Evolutionary conservation across 805 yeast genomes (phyloP), one percentile per base, ranked within the genome.

Genomic region (Zygoascus ofunaensis): DNA sequence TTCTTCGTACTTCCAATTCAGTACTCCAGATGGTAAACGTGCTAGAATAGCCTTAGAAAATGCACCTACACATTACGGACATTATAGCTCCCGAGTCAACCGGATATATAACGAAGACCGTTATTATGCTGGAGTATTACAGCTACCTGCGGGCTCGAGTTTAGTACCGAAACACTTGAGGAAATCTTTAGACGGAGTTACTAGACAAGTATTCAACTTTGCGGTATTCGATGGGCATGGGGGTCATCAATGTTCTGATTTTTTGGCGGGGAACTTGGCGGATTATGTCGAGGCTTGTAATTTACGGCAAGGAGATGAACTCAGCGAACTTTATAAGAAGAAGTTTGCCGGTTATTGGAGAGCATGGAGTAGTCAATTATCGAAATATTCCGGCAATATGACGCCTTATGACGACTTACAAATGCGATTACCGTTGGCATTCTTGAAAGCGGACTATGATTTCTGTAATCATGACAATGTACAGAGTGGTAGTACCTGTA

Each of bases 201-300:
- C 39, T 3, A 57, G 62, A 22, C 58, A 65, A 41, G 77, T 80
- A 17, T 83, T 90, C 64, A 77, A 76, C 52, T 79, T 85, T 55
- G 76, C 77, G 38, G 73, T 92, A 1, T 87, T 84, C 61, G 98
- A 92, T 64, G 98, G 98, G 7, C 98, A 92, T 64, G 98, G 97
- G 5, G 94, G 95, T 19, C 71, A 70, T 20, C 79, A 80, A 43
- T 85, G 95, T 55, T 72, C 87, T 38, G 71, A 68, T 20, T 82
- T 73, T 55, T 66, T 89, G 10, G 64, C 71, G 18, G 62, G 69
- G 2, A 67, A 77, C 44, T 67, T 92, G 24, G 78, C 71, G 44
- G 59, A 57, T 51, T 70, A 61, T 54, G 75, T 74, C 58, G 94
- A 78, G 50, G 54, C 49, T 32, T 58, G 59, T 24, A 63, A 66